Conservation (phyloP, 345 rosid genomes). For the Anastatica hierochuntica region DNA sequence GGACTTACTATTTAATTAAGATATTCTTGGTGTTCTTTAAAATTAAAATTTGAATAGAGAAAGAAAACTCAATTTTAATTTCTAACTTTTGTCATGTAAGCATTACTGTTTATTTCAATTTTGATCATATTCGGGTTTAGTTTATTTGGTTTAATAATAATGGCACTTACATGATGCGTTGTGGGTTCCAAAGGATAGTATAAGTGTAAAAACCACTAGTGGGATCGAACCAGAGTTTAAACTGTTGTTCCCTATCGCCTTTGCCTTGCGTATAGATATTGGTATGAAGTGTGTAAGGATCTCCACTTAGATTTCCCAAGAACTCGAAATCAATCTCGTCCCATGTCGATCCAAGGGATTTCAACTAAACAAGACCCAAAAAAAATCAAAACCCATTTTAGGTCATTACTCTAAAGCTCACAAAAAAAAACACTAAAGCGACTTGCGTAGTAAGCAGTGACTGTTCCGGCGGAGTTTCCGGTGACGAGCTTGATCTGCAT, state of each 20-base stretch:
- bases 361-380: slow-evolving; percentile 30
- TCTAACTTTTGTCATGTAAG: too few relatives aligned
- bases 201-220: slow-evolving; percentile 56
- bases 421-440: neutral
- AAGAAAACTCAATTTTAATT: neutral
- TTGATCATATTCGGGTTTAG: too few relatives aligned
- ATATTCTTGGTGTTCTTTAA: too few relatives aligned
- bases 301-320: slow-evolving; percentile 50
- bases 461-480: slow-evolving; percentile 54
- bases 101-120: too few relatives aligned
- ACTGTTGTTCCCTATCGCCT: slow-evolving; percentile 58
- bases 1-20: too few relatives aligned
- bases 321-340: slow-evolving; percentile 70
- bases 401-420: neutral
- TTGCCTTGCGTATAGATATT: slow-evolving; percentile 51
- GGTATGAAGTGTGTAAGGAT: slow-evolving; percentile 58
- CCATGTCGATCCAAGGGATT: slow-evolving; percentile 49
- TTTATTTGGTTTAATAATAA: neutral
- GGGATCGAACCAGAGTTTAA: slow-evolving; percentile 62
- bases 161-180: slow-evolving; percentile 37
- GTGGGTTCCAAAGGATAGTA: slow-evolving; percentile 56
- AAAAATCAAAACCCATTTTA: neutral
- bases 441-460: slow-evolving; percentile 46
- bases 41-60: too few relatives aligned
- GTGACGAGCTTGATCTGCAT: slow-evolving; percentile 48